A percentile compares a stretch with the other conserved stretches of the same genome.
phyloP scores from a whole-genome alignment of 306 rosid genomes.

The Fragaria ananassa region DNA sequence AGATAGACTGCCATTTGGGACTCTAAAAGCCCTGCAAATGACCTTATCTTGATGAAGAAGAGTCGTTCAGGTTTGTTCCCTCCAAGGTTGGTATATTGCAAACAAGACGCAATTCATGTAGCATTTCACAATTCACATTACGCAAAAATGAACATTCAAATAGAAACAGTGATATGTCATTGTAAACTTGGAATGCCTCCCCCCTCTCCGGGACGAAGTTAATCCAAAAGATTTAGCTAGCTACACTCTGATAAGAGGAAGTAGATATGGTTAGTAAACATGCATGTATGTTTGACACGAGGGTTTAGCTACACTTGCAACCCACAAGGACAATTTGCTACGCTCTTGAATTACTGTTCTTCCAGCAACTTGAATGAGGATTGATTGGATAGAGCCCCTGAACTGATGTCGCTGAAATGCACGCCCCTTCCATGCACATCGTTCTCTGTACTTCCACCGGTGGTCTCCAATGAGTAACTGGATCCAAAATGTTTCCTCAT shows the following conservation, averaged over 20 bases:
- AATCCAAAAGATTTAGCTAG: not conserved
- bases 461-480: not conserved
- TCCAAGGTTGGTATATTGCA: not conserved
- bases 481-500: slow-evolving; percentile 23
- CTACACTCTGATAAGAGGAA: not conserved
- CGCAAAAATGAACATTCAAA: not conserved
- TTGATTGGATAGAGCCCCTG: slow-evolving; percentile 32
- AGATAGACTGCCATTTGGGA: no score
- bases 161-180: not conserved
- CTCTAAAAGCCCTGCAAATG: not conserved
- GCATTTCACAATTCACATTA: not conserved
- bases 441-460: not conserved
- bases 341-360: not conserved
- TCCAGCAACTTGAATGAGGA: slow-evolving; percentile 18
- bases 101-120: not conserved
- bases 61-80: not conserved
- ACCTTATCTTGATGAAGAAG: not conserved
- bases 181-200: not conserved
- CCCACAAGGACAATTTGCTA: not conserved
- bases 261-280: not conserved
- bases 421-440: slow-evolving; percentile 10
- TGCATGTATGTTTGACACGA: not conserved
- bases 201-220: not conserved
- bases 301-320: not conserved
- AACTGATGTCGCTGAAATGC: slow-evolving; percentile 27